Percentiles rank a stretch among this genome's conserved stretches.
These are phyloP conservation scores for Sporopachydermia lactativora DNA, from an alignment of 805 yeast genomes.

Conservation along the genomic window DNA sequence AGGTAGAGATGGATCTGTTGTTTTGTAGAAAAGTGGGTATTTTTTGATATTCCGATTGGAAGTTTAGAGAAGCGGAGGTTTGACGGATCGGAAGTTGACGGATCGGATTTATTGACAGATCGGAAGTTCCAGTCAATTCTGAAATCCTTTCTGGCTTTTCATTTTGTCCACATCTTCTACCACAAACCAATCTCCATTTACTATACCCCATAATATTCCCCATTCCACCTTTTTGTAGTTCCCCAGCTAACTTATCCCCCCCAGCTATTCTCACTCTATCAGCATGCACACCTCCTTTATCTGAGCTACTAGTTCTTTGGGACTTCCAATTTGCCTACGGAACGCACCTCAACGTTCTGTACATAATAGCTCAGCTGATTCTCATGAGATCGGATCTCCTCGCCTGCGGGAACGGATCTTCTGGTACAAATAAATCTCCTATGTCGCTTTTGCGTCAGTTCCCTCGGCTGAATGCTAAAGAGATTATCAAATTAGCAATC, in stretches of 20 bases:
- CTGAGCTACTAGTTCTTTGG: slow-evolving; percentile 69
- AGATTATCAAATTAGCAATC: slow-evolving; percentile 62
- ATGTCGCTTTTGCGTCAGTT: slow-evolving; percentile 62
- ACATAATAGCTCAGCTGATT: slow-evolving; percentile 72
- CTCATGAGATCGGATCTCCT: slow-evolving; percentile 53
- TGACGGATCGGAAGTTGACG: too few relatives aligned
- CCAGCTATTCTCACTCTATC: slow-evolving; percentile 68
- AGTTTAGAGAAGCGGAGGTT: too few relatives aligned
- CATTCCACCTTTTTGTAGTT: too few relatives aligned
- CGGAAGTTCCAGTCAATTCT: too few relatives aligned
- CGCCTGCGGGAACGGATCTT: not conserved
- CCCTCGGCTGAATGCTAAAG: slow-evolving; percentile 58
- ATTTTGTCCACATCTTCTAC: not conserved
- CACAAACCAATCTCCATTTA: not conserved
- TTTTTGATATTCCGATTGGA: too few relatives aligned
- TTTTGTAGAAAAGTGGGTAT: too few relatives aligned
- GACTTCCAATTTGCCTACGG: slow-evolving; percentile 88
- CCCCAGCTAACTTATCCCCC: too few relatives aligned
- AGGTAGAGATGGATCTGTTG: too few relatives aligned
- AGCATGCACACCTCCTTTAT: slow-evolving; percentile 78
- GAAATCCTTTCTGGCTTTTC: too few relatives aligned
- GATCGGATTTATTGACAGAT: too few relatives aligned
- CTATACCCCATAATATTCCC: too few relatives aligned
- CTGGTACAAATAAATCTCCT: slow-evolving; percentile 30
- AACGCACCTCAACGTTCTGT: slow-evolving; percentile 70